Conservation (phyloP, 768 basidiomycete genomes). For the Suillus subalutaceus region DNA sequence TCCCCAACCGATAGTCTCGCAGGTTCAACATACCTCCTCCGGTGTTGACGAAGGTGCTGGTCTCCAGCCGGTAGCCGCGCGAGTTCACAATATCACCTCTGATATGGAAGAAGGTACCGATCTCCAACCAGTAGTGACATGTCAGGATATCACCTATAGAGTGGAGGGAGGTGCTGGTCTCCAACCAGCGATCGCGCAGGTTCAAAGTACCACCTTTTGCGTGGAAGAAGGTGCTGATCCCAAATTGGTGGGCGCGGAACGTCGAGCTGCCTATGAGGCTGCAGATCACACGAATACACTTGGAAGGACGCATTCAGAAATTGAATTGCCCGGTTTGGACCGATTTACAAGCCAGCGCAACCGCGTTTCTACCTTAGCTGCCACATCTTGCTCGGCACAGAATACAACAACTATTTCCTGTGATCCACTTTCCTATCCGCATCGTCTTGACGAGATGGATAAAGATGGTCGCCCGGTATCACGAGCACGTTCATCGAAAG, state of each 20-base stretch:
- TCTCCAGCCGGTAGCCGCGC: background rate
- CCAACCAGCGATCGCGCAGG: background rate
- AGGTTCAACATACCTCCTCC: background rate
- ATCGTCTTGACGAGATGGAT: background rate
- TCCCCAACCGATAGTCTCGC: background rate
- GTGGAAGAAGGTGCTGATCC: background rate
- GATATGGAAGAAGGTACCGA: background rate
- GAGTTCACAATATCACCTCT: background rate
- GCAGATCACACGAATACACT: background rate
- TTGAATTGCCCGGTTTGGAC: background rate
- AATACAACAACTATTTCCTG: background rate
- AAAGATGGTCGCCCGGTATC: background rate
- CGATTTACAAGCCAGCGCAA: background rate
- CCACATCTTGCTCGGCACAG: background rate
- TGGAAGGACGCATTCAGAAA: background rate
- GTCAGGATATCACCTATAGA: background rate
- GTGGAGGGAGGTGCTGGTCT: background rate
- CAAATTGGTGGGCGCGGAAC: background rate
- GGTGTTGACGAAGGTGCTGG: background rate
- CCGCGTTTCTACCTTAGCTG: background rate
- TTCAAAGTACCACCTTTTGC: background rate
- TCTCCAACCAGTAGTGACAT: background rate
- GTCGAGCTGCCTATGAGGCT: background rate
- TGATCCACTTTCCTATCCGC: background rate
- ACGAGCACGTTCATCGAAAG: background rate